phyloP scores from a whole-genome alignment of 2,329 filamentous ascomycete species.

The Fusarium chaquense region DNA sequence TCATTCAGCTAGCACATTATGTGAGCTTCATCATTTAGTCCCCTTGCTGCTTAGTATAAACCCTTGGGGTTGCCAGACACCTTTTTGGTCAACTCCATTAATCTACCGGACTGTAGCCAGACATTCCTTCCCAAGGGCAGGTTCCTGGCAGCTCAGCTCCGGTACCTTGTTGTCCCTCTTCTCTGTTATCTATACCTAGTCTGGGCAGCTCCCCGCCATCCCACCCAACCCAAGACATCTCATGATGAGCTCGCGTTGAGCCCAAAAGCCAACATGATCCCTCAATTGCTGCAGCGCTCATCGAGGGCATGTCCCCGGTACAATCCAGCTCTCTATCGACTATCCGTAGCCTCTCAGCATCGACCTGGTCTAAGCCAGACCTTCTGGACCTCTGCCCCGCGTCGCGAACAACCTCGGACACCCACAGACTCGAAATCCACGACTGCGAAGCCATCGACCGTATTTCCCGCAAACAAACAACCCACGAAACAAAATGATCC shows the following conservation, averaged over 20 bases:
- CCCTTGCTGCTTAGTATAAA: slow-evolving; percentile 23
- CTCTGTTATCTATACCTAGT: slow-evolving; percentile 4
- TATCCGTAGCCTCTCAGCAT: slow-evolving; percentile 48
- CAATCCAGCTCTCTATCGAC: slow-evolving; percentile 47
- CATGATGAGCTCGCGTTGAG: slow-evolving; percentile 47
- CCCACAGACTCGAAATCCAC: slow-evolving; percentile 38
- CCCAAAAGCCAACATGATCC: slow-evolving; percentile 52
- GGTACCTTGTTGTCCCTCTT: slow-evolving; percentile 36
- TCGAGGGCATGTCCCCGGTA: slow-evolving; percentile 51
- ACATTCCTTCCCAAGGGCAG: neutral
- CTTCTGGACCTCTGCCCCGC: slow-evolving; percentile 51
- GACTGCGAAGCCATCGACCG: slow-evolving; percentile 37
- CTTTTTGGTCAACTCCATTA: slow-evolving; percentile 17
- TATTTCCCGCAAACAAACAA: slow-evolving; percentile 38
- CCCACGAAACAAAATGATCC: slow-evolving; percentile 48
- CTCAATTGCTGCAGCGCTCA: slow-evolving; percentile 52
- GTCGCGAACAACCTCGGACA: slow-evolving; percentile 46
- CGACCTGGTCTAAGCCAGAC: slow-evolving; percentile 45
- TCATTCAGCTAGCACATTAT: slow-evolving; percentile 43
- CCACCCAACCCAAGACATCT: slow-evolving; percentile 34
- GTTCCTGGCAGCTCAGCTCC: slow-evolving; percentile 32
- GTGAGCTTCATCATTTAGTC: slow-evolving; percentile 29
- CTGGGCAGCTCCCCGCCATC: slow-evolving; percentile 42
- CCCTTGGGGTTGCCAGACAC: neutral
- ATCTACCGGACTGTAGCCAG: slow-evolving; percentile 27